Percentiles rank a stretch among this genome's conserved stretches.
Conservation (phyloP, 345 rosid genomes). For the Pseudoturritis turrita region DNA sequence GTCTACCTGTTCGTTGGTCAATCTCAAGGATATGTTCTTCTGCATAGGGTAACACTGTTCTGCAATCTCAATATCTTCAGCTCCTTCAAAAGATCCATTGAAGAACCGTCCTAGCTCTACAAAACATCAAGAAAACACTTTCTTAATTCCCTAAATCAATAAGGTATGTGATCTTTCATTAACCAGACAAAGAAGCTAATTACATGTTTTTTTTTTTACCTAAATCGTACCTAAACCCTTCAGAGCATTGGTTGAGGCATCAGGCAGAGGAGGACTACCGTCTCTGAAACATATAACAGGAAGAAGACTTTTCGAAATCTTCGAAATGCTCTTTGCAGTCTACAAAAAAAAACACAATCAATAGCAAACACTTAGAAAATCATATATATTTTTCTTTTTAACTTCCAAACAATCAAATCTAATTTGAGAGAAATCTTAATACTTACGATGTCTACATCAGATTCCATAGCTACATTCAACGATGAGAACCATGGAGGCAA, state of each 20-base stretch:
- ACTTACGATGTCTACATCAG: slow-evolving; percentile 88
- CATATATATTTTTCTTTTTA: no score
- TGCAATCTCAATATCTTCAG: slow-evolving; percentile 49
- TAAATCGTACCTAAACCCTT: slow-evolving; percentile 53
- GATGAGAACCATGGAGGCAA: slow-evolving; percentile 94
- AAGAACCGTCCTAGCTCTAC: slow-evolving; percentile 41
- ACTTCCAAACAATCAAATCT: neutral
- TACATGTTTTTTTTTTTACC: neutral
- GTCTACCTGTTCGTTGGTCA: slow-evolving; percentile 88
- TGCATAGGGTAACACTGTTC: slow-evolving; percentile 82
- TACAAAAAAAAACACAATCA: slow-evolving; percentile 16
- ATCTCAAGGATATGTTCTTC: slow-evolving; percentile 57
- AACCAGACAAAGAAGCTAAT: slow-evolving; percentile 1
- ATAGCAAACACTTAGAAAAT: no score
- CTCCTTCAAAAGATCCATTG: slow-evolving; percentile 51
- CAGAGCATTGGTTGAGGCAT: slow-evolving; percentile 46
- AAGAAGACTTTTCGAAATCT: slow-evolving; percentile 47
- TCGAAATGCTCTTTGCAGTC: slow-evolving; percentile 44
- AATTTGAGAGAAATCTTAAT: neutral
- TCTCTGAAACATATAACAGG: slow-evolving; percentile 87
- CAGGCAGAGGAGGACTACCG: slow-evolving; percentile 94
- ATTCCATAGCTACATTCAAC: slow-evolving; percentile 58
- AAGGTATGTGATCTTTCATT: neutral
- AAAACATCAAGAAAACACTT: slow-evolving; percentile 9
- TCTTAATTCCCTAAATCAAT: slow-evolving; percentile 3